Evolutionary conservation across 768 basidiomycete species (phyloP), one percentile per base, ranked within the genome.

Genomic region (Trametes coccinea): DNA sequence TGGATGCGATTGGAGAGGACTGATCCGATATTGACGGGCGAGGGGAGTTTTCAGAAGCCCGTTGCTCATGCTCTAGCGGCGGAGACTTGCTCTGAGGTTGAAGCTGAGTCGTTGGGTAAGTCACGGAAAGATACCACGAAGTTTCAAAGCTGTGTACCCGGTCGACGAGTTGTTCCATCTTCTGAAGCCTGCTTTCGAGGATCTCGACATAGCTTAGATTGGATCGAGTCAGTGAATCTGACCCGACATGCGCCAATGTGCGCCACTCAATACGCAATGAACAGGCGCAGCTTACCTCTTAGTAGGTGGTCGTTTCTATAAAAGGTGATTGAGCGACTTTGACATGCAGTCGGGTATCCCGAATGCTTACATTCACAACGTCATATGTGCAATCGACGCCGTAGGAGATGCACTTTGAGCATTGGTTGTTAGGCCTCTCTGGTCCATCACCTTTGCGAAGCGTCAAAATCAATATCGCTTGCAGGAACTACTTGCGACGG

Each of bases 161-260:
- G 33, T 66, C 61, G 10, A 70, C 50, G 2, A 70, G 50, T 48
- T 65, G 63, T 54, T 68, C 66, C 61, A 67, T 63, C 43, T 66
- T 70, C 53, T 61, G 62, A 1, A 70, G 44, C 13, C 66, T 58
- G 5, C 46, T 59, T 37, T 70, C 67, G 5, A 70, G 62, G 9
- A 60, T 37, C 46, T 69, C 60, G 10, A 69, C 65, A 47, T 68
- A 62, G 11, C 69, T 70, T 22, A 57, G 46, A n/a, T 1, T 2
- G 27, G 22, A 29, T 5, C 27, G 4, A 29, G 46, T 27, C 11
- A 22, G 4, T 29, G 46, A 29, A 47, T 2, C 17, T 1, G 3
- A 29, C 27, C 27, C 27, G 60, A 22, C 22, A 22, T 22, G 22
- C 22, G 22, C 22, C 22, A 22, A 22, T 22, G 22, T 22, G 22